Percentiles rank a stretch among this genome's conserved stretches.
Conservation (phyloP, 306 rosid species). For the Acacia confusa region DNA sequence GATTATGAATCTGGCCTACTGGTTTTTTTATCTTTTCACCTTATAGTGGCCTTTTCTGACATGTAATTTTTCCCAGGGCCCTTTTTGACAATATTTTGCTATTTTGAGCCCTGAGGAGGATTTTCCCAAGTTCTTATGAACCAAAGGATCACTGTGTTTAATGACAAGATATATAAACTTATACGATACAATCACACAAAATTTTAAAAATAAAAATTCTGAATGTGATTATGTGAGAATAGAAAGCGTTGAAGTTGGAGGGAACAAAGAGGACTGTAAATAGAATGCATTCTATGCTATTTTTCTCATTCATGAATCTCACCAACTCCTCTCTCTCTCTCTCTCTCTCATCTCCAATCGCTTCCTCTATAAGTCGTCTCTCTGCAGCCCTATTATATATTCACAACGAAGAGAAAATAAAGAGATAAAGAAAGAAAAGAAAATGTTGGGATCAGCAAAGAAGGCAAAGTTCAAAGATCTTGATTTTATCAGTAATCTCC, state of each 20-base stretch:
- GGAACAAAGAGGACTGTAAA: neutral
- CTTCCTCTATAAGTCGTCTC: neutral
- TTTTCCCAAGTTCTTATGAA: neutral
- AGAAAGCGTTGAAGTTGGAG: neutral
- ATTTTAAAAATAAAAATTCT: neutral
- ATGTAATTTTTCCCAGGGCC: too few species aligned
- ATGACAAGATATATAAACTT: neutral
- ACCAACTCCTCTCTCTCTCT: neutral
- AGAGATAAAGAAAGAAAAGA: neutral
- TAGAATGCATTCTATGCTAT: neutral
- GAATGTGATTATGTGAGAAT: neutral
- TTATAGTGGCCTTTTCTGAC: too few species aligned
- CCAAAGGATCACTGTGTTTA: neutral
- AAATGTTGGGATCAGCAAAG: neutral
- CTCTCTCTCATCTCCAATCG: neutral
- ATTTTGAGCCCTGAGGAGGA: too few species aligned
- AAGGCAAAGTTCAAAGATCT: neutral
- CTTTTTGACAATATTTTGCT: too few species aligned
- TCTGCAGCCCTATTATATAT: neutral
- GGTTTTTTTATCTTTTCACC: too few species aligned
- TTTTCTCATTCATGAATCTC: neutral
- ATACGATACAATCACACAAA: neutral
- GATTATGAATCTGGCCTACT: too few species aligned
- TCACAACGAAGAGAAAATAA: neutral
- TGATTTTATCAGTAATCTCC: constrained; percentile 2